Conservation (phyloP, 805 yeast species). For the Yarrowia alimentaria region DNA sequence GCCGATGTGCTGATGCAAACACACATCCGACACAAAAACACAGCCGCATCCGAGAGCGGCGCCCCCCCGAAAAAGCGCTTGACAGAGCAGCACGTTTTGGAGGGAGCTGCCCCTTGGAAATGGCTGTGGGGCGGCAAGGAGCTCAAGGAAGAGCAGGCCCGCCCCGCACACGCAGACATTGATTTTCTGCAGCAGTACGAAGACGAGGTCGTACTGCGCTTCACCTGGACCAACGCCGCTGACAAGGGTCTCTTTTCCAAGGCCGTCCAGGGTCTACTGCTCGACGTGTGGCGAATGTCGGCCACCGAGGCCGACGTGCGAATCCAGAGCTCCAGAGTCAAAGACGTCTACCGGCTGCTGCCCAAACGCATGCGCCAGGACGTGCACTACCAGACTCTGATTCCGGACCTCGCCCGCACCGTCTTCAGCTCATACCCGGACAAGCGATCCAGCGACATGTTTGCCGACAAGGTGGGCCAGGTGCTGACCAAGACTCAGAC, state of each 20-base stretch:
- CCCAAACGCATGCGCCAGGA: conserved; percentile 33
- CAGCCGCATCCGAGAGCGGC: conserved; percentile 26
- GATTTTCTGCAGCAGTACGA: conserved; percentile 41
- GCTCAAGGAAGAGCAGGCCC: background rate
- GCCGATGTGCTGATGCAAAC: conserved; percentile 24
- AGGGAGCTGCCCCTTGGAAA: conserved; percentile 22
- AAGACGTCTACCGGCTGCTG: conserved; percentile 32
- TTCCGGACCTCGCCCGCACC: conserved; percentile 36
- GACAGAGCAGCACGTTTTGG: conserved; percentile 28
- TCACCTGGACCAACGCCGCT: conserved; percentile 35
- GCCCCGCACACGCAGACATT: conserved; percentile 36
- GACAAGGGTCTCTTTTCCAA: conserved; percentile 33
- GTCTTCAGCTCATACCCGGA: conserved; percentile 35
- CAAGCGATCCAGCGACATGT: conserved; percentile 3
- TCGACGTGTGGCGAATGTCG: conserved; percentile 35
- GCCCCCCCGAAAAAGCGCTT: conserved; percentile 28
- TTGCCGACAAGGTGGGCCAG: background rate
- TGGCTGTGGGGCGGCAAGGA: conserved; percentile 12
- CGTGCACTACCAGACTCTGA: conserved; percentile 29
- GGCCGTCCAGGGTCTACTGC: conserved; percentile 33
- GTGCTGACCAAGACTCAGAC: no score
- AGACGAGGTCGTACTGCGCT: conserved; percentile 48
- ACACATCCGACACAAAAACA: conserved; percentile 20
- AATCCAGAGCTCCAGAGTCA: conserved; percentile 31
- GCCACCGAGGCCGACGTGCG: conserved; percentile 34